A percentile compares a stretch with the other conserved stretches of the same genome.
Conservation (phyloP, 345 rosid genomes). For the Lagerstroemia speciosa region DNA sequence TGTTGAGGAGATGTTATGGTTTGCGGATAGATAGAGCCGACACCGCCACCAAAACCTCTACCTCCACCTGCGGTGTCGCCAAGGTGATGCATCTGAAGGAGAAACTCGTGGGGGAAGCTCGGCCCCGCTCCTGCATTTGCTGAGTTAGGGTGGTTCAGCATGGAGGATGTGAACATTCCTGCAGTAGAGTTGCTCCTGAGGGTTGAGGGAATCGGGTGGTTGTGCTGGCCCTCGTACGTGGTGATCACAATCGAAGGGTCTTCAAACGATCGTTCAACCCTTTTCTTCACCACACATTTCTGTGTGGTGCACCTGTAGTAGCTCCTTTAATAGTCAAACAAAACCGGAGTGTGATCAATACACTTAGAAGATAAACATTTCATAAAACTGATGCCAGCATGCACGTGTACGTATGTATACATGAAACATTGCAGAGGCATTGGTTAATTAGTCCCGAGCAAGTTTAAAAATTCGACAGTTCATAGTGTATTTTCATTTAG, state of each 20-base stretch:
- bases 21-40: conserved; percentile 14
- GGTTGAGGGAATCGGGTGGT: conserved; percentile 62
- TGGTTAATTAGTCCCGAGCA: not conserved
- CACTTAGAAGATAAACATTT: not conserved
- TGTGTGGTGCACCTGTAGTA: conserved; percentile 91
- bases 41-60: too few species aligned
- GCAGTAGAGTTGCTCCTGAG: conserved; percentile 55
- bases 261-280: conserved; percentile 82
- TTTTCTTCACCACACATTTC: conserved; percentile 76
- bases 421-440: too few species aligned
- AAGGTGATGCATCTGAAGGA: conserved; percentile 15
- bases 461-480: too few species aligned
- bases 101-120: conserved; percentile 31
- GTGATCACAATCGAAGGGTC: conserved; percentile 87
- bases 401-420: not conserved
- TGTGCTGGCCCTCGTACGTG: conserved; percentile 86
- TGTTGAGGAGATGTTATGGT: conserved; percentile 3
- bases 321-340: conserved; percentile 37
- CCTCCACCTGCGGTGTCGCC: too few species aligned
- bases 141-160: conserved; percentile 20
- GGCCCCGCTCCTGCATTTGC: conserved; percentile 22
- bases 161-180: conserved; percentile 33
- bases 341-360: not conserved
- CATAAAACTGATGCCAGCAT: not conserved
- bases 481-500: too few species aligned